Evolutionary conservation across 331 rosid species (phyloP), one percentile per base, ranked within the genome.

Genomic region (Dryas integrifolia): DNA sequence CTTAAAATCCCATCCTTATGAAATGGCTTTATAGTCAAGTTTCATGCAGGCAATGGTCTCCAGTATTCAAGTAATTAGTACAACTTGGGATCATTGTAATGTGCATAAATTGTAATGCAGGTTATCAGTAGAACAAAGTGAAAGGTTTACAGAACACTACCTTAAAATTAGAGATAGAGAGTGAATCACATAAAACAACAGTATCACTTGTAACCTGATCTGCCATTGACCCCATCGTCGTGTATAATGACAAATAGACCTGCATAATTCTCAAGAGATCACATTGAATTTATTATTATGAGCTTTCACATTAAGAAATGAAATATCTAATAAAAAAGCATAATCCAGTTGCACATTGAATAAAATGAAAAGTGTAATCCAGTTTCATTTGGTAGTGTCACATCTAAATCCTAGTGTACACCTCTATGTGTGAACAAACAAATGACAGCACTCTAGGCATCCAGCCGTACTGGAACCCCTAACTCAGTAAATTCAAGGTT

Each of bases 161-260:
- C 92, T 91, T 91, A 68, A 94, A 80, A 76, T 89, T 88, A 67
- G 87, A 86, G 75, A 94, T 69, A 66, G 87, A 85, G 50, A 94
- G 85, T 1, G 96, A 91, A 81, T 94, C 96, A 6, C 82, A 84
- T 60, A 85, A 82, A 77, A 85, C 88, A 83, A 78, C 77, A 39
- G 86, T 66, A 53, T 85, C 90, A 46, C 82, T 76, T 62, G 80
- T 71, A 56, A 90, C 88, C 80, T 88, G 97, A 82, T 77, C 88
- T 47, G 85, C 89, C 97, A 94, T 91, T 43, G 90, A 82, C 41
- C 84, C 87, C 78, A 86, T 82, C 35, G 90, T 88, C 39, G 97
- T 85, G 86, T 91, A 89, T 62, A 94, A 80, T 52, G 96, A 91
- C 84, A 91, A 77, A 84, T 94, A 91, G 21, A 94, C 96, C 98